Evolutionary conservation across 2,329 filamentous ascomycete genomes (phyloP).

Genomic region (Neonectria coccinea): DNA sequence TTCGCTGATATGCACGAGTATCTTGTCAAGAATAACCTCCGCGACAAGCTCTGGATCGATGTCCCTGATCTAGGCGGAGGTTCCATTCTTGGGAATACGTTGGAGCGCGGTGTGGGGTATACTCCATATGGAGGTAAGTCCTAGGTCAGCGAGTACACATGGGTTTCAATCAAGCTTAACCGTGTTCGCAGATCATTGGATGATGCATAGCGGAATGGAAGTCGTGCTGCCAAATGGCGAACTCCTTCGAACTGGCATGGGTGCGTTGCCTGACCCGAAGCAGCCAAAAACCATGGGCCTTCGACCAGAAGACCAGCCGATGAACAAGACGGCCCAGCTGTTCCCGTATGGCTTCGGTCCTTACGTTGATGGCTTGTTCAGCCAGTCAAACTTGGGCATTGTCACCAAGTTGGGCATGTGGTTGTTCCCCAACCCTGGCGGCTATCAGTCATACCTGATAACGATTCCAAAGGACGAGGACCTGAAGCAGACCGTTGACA

Average conservation of each 20-base stretch:
- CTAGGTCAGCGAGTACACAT: neutral
- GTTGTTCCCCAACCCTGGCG: conserved; percentile 26
- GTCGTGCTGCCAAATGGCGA: conserved; percentile 23
- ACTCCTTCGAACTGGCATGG: conserved; percentile 26
- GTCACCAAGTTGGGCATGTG: conserved; percentile 25
- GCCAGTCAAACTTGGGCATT: conserved; percentile 21
- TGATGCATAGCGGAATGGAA: conserved; percentile 24
- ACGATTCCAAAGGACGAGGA: conserved; percentile 38
- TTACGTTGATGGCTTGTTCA: conserved; percentile 23
- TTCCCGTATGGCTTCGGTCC: conserved; percentile 29
- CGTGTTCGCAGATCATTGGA: neutral
- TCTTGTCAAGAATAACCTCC: conserved; percentile 19
- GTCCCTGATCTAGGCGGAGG: conserved; percentile 26
- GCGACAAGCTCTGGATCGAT: conserved; percentile 26
- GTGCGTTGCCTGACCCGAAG: conserved; percentile 17
- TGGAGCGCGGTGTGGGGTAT: conserved; percentile 29
- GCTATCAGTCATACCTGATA: conserved; percentile 37
- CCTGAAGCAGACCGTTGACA: conserved; percentile 37
- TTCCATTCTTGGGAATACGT: conserved; percentile 22
- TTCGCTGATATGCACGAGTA: conserved; percentile 20
- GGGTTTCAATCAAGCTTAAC: neutral
- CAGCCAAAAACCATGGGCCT: conserved; percentile 6
- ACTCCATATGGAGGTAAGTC: conserved; percentile 24
- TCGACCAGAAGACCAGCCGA: conserved; percentile 20
- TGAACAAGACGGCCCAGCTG: conserved; percentile 23